Percentiles rank a stretch among this genome's conserved stretches.
Evolutionary conservation across 2,329 filamentous ascomycete species (phyloP).

Genomic region (Xylaria sp.): DNA sequence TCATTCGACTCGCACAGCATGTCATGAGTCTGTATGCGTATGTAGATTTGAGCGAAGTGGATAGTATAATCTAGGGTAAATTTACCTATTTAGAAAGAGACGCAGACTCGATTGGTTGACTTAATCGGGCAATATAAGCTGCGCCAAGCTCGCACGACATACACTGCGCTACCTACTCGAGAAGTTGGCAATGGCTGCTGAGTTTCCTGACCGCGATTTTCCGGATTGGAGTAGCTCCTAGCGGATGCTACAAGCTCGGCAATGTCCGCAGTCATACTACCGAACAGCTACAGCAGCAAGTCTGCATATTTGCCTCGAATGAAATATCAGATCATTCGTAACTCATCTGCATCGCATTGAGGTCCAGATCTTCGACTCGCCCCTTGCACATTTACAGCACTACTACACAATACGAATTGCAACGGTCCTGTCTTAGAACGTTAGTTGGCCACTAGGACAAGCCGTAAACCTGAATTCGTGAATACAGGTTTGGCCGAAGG

Average conservation of each 20-base stretch:
- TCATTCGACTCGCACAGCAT: background rate
- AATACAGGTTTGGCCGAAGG: constrained; percentile 1
- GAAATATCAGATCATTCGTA: constrained; percentile 30
- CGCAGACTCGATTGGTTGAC: background rate
- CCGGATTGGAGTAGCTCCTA: constrained; percentile 4
- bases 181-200: background rate
- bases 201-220: constrained; percentile 11
- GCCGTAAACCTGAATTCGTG: background rate
- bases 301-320: constrained; percentile 18
- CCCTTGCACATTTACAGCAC: constrained; percentile 18
- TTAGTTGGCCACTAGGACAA: background rate
- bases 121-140: background rate
- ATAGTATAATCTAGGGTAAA: background rate
- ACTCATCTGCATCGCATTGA: constrained; percentile 10
- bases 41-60: background rate
- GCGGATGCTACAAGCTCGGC: constrained; percentile 10
- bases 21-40: background rate
- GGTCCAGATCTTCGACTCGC: constrained; percentile 1
- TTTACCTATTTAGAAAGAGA: background rate
- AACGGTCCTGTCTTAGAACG: background rate
- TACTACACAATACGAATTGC: background rate
- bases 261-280: constrained; percentile 5
- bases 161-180: background rate
- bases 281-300: constrained; percentile 7
- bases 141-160: background rate